Conservation (phyloP, 2,329 filamentous ascomycete species). For the Colletotrichum zoysiae region DNA sequence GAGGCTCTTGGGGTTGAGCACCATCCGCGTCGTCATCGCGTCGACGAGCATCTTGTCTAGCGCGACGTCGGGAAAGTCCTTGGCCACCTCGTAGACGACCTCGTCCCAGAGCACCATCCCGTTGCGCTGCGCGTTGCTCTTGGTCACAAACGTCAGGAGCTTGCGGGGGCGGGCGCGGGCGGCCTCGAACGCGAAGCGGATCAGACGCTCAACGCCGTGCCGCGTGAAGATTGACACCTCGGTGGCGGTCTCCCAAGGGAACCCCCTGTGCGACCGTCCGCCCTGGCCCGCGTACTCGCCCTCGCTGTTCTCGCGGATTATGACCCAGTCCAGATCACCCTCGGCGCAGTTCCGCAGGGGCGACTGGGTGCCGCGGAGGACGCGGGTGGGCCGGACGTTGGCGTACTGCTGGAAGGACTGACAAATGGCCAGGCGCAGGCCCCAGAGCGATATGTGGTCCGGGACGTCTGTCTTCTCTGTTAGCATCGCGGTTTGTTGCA, state of each 20-base stretch:
- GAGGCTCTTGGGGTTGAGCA: slow-evolving; percentile 67
- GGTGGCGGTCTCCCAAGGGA: slow-evolving; percentile 70
- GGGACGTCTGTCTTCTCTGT: slow-evolving; percentile 62
- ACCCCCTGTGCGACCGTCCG: slow-evolving; percentile 67
- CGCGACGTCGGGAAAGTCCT: slow-evolving; percentile 70
- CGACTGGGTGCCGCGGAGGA: slow-evolving; percentile 69
- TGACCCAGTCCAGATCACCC: slow-evolving; percentile 74
- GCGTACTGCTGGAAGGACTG: slow-evolving; percentile 75
- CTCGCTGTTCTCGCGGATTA: slow-evolving; percentile 75
- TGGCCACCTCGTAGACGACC: slow-evolving; percentile 65
- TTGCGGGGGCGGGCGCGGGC: slow-evolving; percentile 66
- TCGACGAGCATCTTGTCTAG: slow-evolving; percentile 76
- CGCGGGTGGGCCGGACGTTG: slow-evolving; percentile 72
- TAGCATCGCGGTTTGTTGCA: not conserved
- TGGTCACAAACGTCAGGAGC: slow-evolving; percentile 72
- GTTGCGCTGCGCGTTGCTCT: slow-evolving; percentile 75
- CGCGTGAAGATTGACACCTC: slow-evolving; percentile 74
- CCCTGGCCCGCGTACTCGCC: slow-evolving; percentile 75
- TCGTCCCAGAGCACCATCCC: slow-evolving; percentile 79
- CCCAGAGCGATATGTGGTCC: slow-evolving; percentile 76
- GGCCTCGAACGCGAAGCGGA: slow-evolving; percentile 73
- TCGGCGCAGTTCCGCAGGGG: slow-evolving; percentile 62
- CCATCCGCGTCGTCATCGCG: slow-evolving; percentile 63
- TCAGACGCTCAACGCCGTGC: slow-evolving; percentile 69
- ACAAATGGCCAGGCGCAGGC: slow-evolving; percentile 72